Percentiles rank a stretch among this genome's conserved stretches.
These are phyloP conservation scores for Comarum palustre DNA, from an alignment of 306 rosid species.

Conservation along the genomic window DNA sequence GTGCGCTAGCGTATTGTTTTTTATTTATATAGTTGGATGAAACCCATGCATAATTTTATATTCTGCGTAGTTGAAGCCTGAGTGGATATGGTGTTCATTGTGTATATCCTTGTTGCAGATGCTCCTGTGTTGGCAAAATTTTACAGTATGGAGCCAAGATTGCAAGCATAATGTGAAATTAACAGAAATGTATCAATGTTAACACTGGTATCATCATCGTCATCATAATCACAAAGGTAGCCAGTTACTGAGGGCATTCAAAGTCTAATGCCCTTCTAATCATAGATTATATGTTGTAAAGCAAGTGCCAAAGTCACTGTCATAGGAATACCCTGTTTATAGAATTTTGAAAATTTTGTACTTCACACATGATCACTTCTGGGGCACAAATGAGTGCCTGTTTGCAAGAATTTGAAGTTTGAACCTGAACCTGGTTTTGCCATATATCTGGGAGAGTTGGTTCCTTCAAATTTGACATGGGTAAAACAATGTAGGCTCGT, in stretches of 20 bases:
- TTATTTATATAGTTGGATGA: neutral
- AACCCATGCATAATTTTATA: slow-evolving; percentile 3
- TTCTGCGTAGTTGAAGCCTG: slow-evolving; percentile 21
- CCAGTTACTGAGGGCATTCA: slow-evolving; percentile 24
- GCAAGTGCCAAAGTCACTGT: slow-evolving; percentile 23
- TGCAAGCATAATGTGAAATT: slow-evolving; percentile 35
- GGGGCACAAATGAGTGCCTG: neutral
- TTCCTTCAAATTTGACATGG: neutral
- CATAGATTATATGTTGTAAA: slow-evolving; percentile 33
- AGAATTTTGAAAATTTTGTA: slow-evolving; percentile 9
- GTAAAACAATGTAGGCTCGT: too few species aligned
- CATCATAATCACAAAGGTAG: slow-evolving; percentile 23
- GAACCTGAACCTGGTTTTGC: neutral
- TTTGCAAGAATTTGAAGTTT: neutral
- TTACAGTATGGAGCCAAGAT: slow-evolving; percentile 23
- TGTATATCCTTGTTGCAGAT: slow-evolving; percentile 30
- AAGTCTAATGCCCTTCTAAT: slow-evolving; percentile 30
- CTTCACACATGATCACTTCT: slow-evolving; percentile 3
- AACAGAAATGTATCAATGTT: slow-evolving; percentile 15
- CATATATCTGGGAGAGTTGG: neutral
- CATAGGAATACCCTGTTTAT: neutral
- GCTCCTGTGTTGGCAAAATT: slow-evolving; percentile 25
- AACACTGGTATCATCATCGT: slow-evolving; percentile 16
- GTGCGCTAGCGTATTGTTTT: neutral
- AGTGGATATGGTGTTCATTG: slow-evolving; percentile 18